phyloP scores from a whole-genome alignment of 495 filamentous ascomycete species.

The Penicillium silybi region DNA sequence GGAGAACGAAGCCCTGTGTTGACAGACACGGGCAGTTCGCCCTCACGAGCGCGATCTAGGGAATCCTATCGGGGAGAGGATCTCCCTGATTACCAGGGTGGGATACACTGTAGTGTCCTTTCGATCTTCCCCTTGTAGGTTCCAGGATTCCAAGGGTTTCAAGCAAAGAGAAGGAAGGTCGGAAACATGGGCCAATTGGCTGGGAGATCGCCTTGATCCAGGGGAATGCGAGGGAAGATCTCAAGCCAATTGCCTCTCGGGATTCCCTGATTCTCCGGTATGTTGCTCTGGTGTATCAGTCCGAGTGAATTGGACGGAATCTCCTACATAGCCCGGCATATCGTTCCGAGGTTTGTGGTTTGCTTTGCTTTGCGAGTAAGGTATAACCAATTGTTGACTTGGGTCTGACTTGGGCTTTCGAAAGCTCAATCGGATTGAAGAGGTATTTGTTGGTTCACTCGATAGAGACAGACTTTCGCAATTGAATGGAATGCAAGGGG shows the following conservation, averaged over 20 bases:
- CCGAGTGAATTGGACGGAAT: neutral
- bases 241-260: neutral
- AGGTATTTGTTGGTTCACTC: neutral
- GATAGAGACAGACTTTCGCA: neutral
- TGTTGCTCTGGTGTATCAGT: neutral
- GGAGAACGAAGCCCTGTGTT: neutral
- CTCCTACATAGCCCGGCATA: too few species aligned
- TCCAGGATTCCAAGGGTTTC: slow-evolving; percentile 14
- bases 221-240: neutral
- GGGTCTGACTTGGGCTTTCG: too few species aligned
- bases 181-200: neutral
- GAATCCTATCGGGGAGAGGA: neutral
- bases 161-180: neutral
- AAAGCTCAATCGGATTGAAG: too few species aligned
- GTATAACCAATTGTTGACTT: too few species aligned
- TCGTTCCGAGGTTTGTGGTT: too few species aligned
- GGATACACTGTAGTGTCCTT: neutral
- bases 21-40: neutral
- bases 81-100: neutral
- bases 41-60: neutral
- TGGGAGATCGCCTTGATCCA: neutral
- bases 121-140: neutral
- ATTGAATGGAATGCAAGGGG: slow-evolving; percentile 1
- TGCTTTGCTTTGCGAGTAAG: too few species aligned
- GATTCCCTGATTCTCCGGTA: neutral